Evolutionary conservation across 345 rosid genomes (phyloP).

Genomic region (Syzygium aqueum): DNA sequence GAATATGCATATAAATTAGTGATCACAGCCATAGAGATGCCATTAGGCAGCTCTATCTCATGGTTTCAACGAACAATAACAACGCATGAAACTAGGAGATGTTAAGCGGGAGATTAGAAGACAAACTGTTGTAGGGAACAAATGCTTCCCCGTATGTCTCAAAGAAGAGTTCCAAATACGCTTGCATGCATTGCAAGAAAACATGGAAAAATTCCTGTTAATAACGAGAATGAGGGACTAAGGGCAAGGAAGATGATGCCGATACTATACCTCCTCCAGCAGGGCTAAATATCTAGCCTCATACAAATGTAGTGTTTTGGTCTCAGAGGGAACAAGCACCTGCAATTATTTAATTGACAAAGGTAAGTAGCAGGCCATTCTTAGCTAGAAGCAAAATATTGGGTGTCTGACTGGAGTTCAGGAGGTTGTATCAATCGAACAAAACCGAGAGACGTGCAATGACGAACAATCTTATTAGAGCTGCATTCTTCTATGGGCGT

Average conservation of each 20-base stretch:
- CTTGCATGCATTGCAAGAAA: background rate
- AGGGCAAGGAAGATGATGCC: background rate
- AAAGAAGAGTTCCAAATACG: background rate
- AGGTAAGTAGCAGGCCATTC: background rate
- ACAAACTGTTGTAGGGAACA: background rate
- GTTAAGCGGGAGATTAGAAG: background rate
- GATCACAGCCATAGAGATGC: background rate
- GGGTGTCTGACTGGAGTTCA: background rate
- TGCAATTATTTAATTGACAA: constrained; percentile 3
- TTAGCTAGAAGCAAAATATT: background rate
- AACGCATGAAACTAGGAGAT: background rate
- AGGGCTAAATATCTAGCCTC: constrained; percentile 71
- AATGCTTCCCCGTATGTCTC: background rate
- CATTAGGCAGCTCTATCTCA: background rate
- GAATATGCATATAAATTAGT: background rate
- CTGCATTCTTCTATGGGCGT: background rate
- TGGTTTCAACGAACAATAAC: background rate
- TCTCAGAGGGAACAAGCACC: constrained; percentile 81
- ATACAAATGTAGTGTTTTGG: constrained; percentile 57
- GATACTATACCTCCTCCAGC: constrained; percentile 56
- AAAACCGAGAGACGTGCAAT: background rate
- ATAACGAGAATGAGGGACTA: background rate
- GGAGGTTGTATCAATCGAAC: background rate
- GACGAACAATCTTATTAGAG: background rate
- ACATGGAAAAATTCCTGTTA: background rate